Base-by-base conservation (phyloP, 73 alveolate genomes). In the Paramecium sexaurelia region DNA sequence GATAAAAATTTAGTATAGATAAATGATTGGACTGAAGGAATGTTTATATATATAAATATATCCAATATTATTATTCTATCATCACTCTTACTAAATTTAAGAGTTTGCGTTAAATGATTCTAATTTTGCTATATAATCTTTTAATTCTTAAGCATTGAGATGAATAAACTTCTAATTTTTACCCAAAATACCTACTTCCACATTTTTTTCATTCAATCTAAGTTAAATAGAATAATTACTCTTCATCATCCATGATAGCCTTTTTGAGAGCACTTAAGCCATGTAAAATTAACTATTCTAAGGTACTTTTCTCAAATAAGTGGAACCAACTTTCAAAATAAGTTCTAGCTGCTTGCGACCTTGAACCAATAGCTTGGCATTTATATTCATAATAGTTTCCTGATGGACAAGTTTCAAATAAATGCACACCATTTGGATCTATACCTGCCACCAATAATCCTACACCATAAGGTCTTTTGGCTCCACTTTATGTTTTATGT, bases 391-490 rank as follows among this genome's bases (percentile, higher is more conserved):
- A 98, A 97, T 93, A 98, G 93, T 97, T 96, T 13, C 99, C 99
- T 40, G 97, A 84, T 69, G 99, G 99, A 85, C 98, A 96, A 9
- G 99, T 97, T 94, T 98, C 98, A 87, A 87, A 98, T 57, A 98
- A 95, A 90, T 97, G 98, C 8, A 99, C 98, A 17, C 99, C 99
- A 55, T 98, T 71, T 89, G 88, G 97, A 92, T 97, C 99, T 56
- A 85, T 69, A 9, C 98, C 98, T 41, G 96, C 98, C 32, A 96
- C 96, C 57, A 97, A 95, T 87, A 96, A 84, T 3, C 99, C 99
- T 71, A 97, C 99, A 11, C 99, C 99, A 78, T 96, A 98, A 27
- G 99, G 99, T 91, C 99, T 96, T 96, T 98, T 97, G 45, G 97
- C 96, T 39, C 96, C 95, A 91, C 96, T 95, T 87, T 92, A 94